Evolutionary conservation across 1,284 basidiomycete species (phyloP).

Genomic region (Heterobasidion irregulare): DNA sequence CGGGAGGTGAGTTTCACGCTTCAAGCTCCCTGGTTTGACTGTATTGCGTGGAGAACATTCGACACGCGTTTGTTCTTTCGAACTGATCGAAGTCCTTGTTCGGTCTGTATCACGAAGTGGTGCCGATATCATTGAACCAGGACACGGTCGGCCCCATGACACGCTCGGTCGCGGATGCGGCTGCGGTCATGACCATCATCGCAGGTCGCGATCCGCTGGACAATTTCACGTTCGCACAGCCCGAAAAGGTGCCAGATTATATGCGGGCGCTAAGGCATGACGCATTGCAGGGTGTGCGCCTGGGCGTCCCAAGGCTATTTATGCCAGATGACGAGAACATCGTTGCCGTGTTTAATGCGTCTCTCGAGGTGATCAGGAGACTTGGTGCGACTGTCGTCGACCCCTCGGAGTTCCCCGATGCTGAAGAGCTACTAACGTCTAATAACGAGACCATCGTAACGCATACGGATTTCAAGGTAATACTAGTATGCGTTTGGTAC

Average conservation of each 20-base stretch:
- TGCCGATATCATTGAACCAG: slow-evolving; percentile 32
- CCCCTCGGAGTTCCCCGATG: slow-evolving; percentile 51
- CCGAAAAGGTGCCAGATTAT: slow-evolving; percentile 43
- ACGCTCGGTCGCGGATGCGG: slow-evolving; percentile 51
- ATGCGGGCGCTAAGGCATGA: slow-evolving; percentile 38
- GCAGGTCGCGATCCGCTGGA: slow-evolving; percentile 54
- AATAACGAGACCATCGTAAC: slow-evolving; percentile 49
- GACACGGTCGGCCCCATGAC: slow-evolving; percentile 59
- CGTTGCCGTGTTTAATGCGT: slow-evolving; percentile 16
- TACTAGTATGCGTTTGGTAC: neutral
- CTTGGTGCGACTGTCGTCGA: slow-evolving; percentile 57
- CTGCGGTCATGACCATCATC: slow-evolving; percentile 49
- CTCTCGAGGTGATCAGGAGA: slow-evolving; percentile 26
- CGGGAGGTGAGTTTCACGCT: slow-evolving; percentile 26
- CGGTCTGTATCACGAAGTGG: neutral
- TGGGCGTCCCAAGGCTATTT: slow-evolving; percentile 38
- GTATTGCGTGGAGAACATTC: neutral
- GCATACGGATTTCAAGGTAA: slow-evolving; percentile 49
- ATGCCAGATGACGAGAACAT: slow-evolving; percentile 5
- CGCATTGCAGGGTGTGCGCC: slow-evolving; percentile 45
- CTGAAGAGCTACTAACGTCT: slow-evolving; percentile 38
- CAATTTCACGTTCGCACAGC: slow-evolving; percentile 53
- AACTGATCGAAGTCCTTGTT: too few relatives aligned
- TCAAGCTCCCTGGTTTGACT: neutral
- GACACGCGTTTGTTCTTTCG: too few relatives aligned